Conservation (phyloP, 768 basidiomycete genomes). For the Termitomyces sp. region DNA sequence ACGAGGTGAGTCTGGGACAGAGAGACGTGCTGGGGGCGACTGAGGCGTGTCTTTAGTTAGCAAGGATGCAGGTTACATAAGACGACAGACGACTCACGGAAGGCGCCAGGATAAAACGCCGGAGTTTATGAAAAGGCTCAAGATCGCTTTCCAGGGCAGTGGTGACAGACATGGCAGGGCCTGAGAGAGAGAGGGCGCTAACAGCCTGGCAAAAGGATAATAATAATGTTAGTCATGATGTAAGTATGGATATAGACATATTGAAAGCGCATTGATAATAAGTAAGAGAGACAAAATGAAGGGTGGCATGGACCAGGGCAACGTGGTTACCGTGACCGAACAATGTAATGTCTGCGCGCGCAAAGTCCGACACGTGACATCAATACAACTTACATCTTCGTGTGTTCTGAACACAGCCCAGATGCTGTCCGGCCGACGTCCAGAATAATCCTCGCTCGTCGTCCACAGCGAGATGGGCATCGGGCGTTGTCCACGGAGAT, state of each 20-base stretch:
- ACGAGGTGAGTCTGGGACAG: conserved; percentile 7
- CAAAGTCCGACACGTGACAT: conserved; percentile 22
- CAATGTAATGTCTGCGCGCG: conserved; percentile 2
- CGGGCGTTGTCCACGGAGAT: conserved; percentile 21
- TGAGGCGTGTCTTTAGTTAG: conserved; percentile 13
- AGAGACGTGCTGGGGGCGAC: conserved; percentile 17
- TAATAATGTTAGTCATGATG: conserved; percentile 16
- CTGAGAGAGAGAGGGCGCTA: conserved; percentile 49
- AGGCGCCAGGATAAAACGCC: conserved; percentile 31
- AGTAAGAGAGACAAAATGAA: conserved; percentile 13
- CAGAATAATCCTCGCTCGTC: conserved; percentile 29
- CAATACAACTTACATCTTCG: conserved; percentile 48
- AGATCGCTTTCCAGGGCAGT: conserved; percentile 63
- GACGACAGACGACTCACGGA: conserved; percentile 9
- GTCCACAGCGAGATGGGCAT: conserved; percentile 49
- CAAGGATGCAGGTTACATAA: conserved; percentile 17
- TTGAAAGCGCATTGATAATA: neutral
- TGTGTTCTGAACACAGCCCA: conserved; percentile 61
- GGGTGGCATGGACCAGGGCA: conserved; percentile 13
- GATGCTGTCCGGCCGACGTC: conserved; percentile 28
- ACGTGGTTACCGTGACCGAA: conserved; percentile 16
- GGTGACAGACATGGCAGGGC: conserved; percentile 41
- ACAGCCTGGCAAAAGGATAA: conserved; percentile 50
- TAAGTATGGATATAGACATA: neutral
- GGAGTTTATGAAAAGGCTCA: conserved; percentile 56